A percentile compares a stretch with the other conserved stretches of the same genome.
Evolutionary conservation across 306 rosid genomes (phyloP).

Genomic region (Notholithocarpus densiflorus): DNA sequence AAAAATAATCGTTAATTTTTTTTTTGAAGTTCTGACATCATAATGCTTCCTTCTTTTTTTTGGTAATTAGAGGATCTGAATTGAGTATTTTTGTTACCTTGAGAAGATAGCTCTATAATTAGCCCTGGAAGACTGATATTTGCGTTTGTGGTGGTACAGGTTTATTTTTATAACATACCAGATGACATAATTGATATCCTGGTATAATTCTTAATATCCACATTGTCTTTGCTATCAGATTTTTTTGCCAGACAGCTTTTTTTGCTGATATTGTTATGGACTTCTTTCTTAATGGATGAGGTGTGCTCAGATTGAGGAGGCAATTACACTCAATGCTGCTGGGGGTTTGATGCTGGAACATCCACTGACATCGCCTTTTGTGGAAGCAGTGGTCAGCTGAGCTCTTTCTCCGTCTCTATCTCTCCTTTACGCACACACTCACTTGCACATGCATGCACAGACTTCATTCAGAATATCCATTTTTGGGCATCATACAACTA

Average conservation of each 20-base stretch:
- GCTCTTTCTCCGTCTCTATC: neutral
- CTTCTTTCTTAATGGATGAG: conserved; percentile 46
- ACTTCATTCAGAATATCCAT: neutral
- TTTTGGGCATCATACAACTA: neutral
- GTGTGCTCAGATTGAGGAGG: conserved; percentile 76
- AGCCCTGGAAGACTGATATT: conserved; percentile 11
- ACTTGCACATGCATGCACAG: conserved; percentile 10
- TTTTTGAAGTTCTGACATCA: neutral
- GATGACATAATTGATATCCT: conserved; percentile 72
- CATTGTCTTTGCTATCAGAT: neutral
- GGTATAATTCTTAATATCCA: conserved; percentile 41
- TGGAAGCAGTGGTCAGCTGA: conserved; percentile 81
- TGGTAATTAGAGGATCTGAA: neutral
- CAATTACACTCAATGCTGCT: conserved; percentile 65
- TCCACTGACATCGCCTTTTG: conserved; percentile 80
- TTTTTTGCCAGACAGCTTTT: conserved; percentile 19
- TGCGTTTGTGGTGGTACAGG: conserved; percentile 44
- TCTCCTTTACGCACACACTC: conserved; percentile 7
- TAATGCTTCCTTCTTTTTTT: neutral
- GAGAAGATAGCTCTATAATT: neutral
- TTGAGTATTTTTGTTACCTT: neutral
- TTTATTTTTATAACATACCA: conserved; percentile 81
- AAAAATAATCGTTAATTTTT: neutral
- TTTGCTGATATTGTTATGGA: conserved; percentile 37
- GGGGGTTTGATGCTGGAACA: conserved; percentile 95